Evolutionary conservation across 306 rosid genomes (phyloP).

Genomic region (Pueraria montana): DNA sequence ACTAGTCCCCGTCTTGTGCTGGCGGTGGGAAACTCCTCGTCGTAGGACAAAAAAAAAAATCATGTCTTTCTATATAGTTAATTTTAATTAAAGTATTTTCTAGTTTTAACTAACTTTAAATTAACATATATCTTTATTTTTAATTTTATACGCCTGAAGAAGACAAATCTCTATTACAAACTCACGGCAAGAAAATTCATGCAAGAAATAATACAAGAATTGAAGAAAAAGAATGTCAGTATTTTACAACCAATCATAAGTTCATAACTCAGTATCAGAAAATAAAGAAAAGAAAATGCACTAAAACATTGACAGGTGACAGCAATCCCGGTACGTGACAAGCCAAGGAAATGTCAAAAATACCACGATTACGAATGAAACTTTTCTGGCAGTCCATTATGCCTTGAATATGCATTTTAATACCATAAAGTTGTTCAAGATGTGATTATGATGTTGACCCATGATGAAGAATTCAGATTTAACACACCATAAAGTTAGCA

Average conservation of each 20-base stretch:
- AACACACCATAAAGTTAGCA: neutral
- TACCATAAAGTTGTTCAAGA: neutral
- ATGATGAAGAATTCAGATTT: neutral
- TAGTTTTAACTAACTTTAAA: neutral
- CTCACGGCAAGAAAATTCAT: neutral
- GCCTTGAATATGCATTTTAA: slow-evolving; percentile 9
- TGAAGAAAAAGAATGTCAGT: neutral
- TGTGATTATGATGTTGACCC: slow-evolving; percentile 10
- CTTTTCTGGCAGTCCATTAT: slow-evolving; percentile 1
- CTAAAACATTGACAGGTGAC: neutral
- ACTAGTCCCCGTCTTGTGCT: too few species aligned
- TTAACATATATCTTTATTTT: neutral
- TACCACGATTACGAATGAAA: too few species aligned
- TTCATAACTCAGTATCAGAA: neutral
- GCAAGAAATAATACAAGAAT: neutral
- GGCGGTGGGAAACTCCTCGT: too few species aligned
- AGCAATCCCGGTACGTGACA: neutral
- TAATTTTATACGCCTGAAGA: neutral
- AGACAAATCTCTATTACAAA: neutral
- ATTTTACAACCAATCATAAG: neutral
- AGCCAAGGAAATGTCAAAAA: neutral
- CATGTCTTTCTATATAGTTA: neutral
- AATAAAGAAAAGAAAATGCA: neutral
- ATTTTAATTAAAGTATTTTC: too few species aligned
- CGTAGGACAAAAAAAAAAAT: too few species aligned